Evolutionary conservation across 805 yeast genomes (phyloP), one percentile per base, ranked within the genome.

Genomic region (Pichia gijzeniarum): DNA sequence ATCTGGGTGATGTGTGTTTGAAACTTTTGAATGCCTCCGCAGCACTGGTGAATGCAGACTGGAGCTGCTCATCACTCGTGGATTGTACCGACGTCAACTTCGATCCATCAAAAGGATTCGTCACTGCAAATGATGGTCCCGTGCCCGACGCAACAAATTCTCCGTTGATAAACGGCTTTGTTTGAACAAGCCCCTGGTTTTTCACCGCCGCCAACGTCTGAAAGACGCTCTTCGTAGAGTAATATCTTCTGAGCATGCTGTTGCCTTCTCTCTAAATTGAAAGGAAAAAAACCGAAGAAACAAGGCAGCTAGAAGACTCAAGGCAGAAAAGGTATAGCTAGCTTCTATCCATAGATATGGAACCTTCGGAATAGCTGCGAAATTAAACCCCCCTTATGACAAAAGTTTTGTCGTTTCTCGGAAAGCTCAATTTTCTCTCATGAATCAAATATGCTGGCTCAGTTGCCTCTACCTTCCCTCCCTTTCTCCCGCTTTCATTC

Each of bases 101-200:
- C 19, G 70, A 69, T 18, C 64, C 69, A 33, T 74, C 70, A 2
- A 91, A 90, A 3, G 97, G 97, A 61, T 91, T 86, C 7, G 62
- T 59, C 12, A 89, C 93, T 4, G 68, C 65, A 62, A 86, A 87
- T 16, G 74, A 65, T 22, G 65, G 55, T 48, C 74, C 64, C 13
- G 75, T 67, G 3, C 27, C 38, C 4, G 27, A 5, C 13, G 8
- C 9, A 7, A 21, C 58, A 90, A 93, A 87, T 35, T 50, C 31
- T 28, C 95, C 95, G 55, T 84, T 78, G 61, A 87, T 69, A 53
- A 65, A 78, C 4, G 83, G 82, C 38, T 76, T 72, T 12, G 80
- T 74, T 58, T 71, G 69, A 45, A 83, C 50, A 21, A 84, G 67
- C 14, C 68, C 67, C 27, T 68, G 65, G 57, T 79, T 77, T 40